Base-by-base conservation (phyloP, 495 filamentous ascomycete genomes). In the Aspergillus haitiensis region DNA sequence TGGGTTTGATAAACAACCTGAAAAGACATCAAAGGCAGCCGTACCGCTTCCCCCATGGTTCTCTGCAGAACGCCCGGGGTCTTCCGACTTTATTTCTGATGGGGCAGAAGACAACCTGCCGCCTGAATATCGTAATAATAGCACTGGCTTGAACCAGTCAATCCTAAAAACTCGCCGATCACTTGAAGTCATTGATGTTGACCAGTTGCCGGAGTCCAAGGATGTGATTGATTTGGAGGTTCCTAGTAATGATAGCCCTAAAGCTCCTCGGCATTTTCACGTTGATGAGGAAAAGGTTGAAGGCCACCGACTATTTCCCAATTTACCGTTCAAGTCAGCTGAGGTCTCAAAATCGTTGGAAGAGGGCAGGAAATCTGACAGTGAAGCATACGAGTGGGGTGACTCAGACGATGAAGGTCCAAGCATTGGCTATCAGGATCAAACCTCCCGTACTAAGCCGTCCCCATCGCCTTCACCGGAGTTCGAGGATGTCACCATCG, bases 41-140 rank as follows among this genome's bases (percentile, higher is more conserved):
- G 77, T 78, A 39, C 86, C 87, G 11, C 69, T 97, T 34, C 94
- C 94, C 1, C 93, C 94, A 5, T 98, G 94, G 94, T 90, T 98
- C 66, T 78, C 80, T 21, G 71, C 66, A 3, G 67, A 63, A 5
- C 64, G 60, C 34, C 42, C 63, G 7, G 67, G 10, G 27, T 9
- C 37, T 32, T 47, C 65, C 7, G 70, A 74, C 7, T 80, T 78
- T 48, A 70, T 75, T 35, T 13, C 62, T 1, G 75, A 80, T 63
- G 44, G 60, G 45, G 51, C 59, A 31, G 64, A 74, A 42, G 68
- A 70, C 33, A 55, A 62, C 18, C 48, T 68, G 13, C 36, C 59
- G 31, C 62, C 66, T 16, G 56, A 54, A n/a, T 34, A 69, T 45
- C 65, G 57, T 31, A 67, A 71, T 16, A 56, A 39, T 16, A 51